Percentiles rank a stretch among this genome's conserved stretches.
These are phyloP conservation scores for Hygrocybe coccinea DNA, from an alignment of 768 basidiomycete genomes.

Conservation along the genomic window DNA sequence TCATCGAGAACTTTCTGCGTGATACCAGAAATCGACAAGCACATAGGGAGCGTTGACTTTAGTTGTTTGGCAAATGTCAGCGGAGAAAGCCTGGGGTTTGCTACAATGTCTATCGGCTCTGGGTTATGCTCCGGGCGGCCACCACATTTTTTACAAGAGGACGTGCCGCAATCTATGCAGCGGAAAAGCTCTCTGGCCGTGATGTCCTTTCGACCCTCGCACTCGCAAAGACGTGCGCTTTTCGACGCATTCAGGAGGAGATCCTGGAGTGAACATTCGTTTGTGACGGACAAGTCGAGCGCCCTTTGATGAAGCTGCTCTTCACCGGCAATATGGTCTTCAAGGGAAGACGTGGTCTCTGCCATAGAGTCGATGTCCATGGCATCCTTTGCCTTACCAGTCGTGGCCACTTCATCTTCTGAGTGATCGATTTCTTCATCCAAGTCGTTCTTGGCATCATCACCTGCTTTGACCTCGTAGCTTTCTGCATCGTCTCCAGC, in stretches of 20 bases:
- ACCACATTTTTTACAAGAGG: conserved; percentile 81
- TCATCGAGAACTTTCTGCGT: conserved; percentile 48
- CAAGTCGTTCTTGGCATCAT: conserved; percentile 50
- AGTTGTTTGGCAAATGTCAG: conserved; percentile 69
- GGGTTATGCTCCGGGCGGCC: conserved; percentile 88
- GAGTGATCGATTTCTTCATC: conserved; percentile 36
- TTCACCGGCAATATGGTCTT: conserved; percentile 65
- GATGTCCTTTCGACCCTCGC: conserved; percentile 82
- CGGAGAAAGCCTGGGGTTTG: conserved; percentile 62
- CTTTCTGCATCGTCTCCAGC: conserved; percentile 58
- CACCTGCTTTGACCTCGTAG: conserved; percentile 61
- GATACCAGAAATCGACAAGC: conserved; percentile 53
- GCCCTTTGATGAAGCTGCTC: conserved; percentile 58
- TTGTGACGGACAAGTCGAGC: conserved; percentile 62
- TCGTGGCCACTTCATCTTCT: conserved; percentile 19
- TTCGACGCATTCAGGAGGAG: conserved; percentile 61
- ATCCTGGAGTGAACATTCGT: conserved; percentile 42
- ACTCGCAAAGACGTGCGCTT: conserved; percentile 80
- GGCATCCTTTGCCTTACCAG: conserved; percentile 22
- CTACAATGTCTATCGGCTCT: conserved; percentile 45
- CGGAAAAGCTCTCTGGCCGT: conserved; percentile 59
- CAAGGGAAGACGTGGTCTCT: conserved; percentile 15
- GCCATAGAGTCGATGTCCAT: conserved; percentile 47
- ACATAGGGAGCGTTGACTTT: conserved; percentile 85
- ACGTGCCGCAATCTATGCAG: conserved; percentile 72